Evolutionary conservation across 2,329 filamentous ascomycete species (phyloP).

Genomic region (Ustulina deusta): DNA sequence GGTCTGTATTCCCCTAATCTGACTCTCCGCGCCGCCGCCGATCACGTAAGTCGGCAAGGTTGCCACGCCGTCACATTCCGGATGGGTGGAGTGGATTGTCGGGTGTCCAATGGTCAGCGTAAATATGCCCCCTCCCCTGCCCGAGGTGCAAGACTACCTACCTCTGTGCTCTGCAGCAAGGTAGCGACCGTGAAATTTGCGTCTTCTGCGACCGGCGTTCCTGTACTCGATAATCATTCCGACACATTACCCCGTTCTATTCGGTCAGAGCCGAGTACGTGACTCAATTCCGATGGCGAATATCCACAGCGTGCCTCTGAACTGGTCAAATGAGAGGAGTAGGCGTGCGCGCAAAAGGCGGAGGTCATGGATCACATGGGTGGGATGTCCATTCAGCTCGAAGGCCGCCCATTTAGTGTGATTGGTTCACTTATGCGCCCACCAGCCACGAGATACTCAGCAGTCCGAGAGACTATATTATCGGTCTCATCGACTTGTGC

Average conservation of each 20-base stretch:
- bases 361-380: too few species aligned
- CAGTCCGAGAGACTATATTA: background rate
- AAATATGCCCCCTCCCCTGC: background rate
- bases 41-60: background rate
- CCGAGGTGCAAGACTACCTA: background rate
- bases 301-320: background rate
- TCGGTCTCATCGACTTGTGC: background rate
- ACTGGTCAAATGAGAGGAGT: too few species aligned
- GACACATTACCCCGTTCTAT: too few species aligned
- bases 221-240: background rate
- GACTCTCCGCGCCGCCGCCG: background rate
- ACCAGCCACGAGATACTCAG: background rate
- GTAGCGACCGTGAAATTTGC: background rate
- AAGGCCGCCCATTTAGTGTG: background rate
- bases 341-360: background rate
- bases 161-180: background rate
- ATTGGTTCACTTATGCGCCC: background rate
- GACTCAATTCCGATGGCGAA: background rate
- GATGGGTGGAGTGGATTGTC: background rate
- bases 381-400: background rate
- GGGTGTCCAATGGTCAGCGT: background rate
- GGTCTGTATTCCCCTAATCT: background rate
- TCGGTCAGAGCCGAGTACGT: too few species aligned
- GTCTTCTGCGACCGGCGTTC: background rate
- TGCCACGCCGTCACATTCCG: background rate